Percentiles rank a stretch among this genome's conserved stretches.
phyloP scores from a whole-genome alignment of 2,329 filamentous ascomycete species.

The Arthrobotrys musiformis region DNA sequence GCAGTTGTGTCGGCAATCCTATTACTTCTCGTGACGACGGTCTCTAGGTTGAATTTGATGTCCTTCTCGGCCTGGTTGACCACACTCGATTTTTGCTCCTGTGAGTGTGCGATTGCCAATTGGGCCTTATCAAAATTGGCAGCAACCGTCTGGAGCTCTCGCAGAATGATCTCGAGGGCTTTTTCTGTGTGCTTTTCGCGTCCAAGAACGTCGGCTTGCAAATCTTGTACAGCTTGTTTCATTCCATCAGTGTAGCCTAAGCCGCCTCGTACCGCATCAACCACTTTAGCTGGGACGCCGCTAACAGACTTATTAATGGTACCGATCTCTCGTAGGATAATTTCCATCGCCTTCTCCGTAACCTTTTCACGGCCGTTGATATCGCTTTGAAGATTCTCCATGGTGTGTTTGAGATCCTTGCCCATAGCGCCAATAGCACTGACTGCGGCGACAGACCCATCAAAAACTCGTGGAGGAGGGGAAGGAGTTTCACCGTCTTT shows the following conservation, averaged over 20 bases:
- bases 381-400: slow-evolving; percentile 82
- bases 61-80: slow-evolving; percentile 40
- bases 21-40: slow-evolving; percentile 48
- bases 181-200: slow-evolving; percentile 54
- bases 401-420: slow-evolving; percentile 80
- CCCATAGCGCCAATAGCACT: slow-evolving; percentile 79
- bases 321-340: slow-evolving; percentile 61
- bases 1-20: slow-evolving; percentile 51
- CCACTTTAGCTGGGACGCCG: slow-evolving; percentile 33
- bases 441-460: slow-evolving; percentile 50
- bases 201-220: slow-evolving; percentile 49
- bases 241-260: slow-evolving; percentile 41
- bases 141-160: slow-evolving; percentile 52
- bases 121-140: slow-evolving; percentile 54
- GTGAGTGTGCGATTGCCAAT: slow-evolving; percentile 46
- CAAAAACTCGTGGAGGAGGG: slow-evolving; percentile 16
- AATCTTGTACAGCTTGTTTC: slow-evolving; percentile 48
- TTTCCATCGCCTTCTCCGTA: slow-evolving; percentile 76
- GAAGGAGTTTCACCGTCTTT: slow-evolving; percentile 31
- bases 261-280: slow-evolving; percentile 33
- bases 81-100: slow-evolving; percentile 50
- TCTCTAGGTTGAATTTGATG: slow-evolving; percentile 54
- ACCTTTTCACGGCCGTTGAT: slow-evolving; percentile 79
- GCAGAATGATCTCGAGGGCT: slow-evolving; percentile 51
- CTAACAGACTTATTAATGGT: slow-evolving; percentile 48